Evolutionary conservation across 768 basidiomycete genomes (phyloP).

Genomic region (Mycena epipterygia): DNA sequence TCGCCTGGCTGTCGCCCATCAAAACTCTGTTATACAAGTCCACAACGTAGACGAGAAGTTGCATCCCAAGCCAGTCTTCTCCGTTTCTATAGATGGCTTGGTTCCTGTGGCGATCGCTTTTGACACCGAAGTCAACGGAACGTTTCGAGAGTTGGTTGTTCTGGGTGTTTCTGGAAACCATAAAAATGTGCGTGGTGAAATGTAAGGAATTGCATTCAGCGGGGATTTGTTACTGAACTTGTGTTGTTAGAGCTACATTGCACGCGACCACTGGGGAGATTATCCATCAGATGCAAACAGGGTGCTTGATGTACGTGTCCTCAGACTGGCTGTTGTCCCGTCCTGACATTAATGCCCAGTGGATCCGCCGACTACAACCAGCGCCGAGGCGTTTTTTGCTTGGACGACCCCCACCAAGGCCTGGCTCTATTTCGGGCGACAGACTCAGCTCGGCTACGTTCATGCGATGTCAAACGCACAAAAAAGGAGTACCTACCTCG

Average conservation of each 20-base stretch:
- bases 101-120: constrained; percentile 34
- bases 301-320: too few species aligned
- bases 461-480: too few species aligned
- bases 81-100: constrained; percentile 11
- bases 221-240: too few species aligned
- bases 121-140: constrained; percentile 9
- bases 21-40: constrained; percentile 16
- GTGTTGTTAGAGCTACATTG: too few species aligned
- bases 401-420: constrained; percentile 18
- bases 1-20: constrained; percentile 33
- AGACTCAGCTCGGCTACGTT: too few species aligned
- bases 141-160: constrained; percentile 20
- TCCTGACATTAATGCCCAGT: constrained; percentile 23
- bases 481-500: too few species aligned
- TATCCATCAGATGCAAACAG: too few species aligned
- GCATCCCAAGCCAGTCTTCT: constrained; percentile 13
- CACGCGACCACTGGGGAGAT: too few species aligned
- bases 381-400: constrained; percentile 26
- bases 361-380: constrained; percentile 23
- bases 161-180: too few species aligned
- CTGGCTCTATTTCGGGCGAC: constrained; percentile 9
- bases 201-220: too few species aligned
- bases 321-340: too few species aligned
- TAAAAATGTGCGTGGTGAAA: too few species aligned
- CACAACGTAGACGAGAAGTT: constrained; percentile 16